Percentiles rank a stretch among this genome's conserved stretches.
Conservation (phyloP, 2,329 filamentous ascomycete species). For the Claviceps sp. region DNA sequence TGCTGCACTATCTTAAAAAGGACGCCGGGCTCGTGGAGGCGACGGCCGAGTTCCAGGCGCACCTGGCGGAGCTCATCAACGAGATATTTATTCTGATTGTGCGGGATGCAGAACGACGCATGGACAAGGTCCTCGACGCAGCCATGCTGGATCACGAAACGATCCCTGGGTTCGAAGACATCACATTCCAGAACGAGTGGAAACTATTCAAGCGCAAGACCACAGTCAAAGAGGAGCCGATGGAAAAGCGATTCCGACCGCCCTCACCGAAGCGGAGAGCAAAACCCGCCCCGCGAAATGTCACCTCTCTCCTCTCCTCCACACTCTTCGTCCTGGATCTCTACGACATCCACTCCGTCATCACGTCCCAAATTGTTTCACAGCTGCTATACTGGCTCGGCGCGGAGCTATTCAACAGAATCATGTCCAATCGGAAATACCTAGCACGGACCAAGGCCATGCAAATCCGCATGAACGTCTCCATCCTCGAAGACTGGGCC, state of each 20-base stretch:
- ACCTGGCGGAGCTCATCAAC: constrained; percentile 88
- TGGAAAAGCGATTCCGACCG: constrained; percentile 81
- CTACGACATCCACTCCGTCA: constrained; percentile 98
- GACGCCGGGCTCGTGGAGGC: constrained; percentile 68
- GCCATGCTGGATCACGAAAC: constrained; percentile 97
- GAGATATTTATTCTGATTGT: constrained; percentile 98
- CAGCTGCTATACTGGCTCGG: constrained; percentile 95
- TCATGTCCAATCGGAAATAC: constrained; percentile 94
- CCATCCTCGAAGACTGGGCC: constrained; percentile 90
- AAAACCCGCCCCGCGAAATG: constrained; percentile 84
- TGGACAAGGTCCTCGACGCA: constrained; percentile 87
- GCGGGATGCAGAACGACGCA: constrained; percentile 81
- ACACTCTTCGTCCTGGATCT: constrained; percentile 94
- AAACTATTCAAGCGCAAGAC: constrained; percentile 88
- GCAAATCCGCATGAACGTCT: constrained; percentile 99
- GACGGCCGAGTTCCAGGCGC: constrained; percentile 80
- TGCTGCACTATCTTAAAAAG: constrained; percentile 96
- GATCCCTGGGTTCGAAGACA: constrained; percentile 92
- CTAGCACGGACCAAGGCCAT: constrained; percentile 94
- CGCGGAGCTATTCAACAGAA: constrained; percentile 90
- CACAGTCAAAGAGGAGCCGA: constrained; percentile 77
- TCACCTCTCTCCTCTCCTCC: constrained; percentile 88
- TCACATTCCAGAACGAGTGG: constrained; percentile 97
- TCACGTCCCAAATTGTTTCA: constrained; percentile 78
- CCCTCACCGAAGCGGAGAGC: constrained; percentile 87